Base-by-base conservation (phyloP, 2,329 filamentous ascomycete species). In the Sporothrix inflata region DNA sequence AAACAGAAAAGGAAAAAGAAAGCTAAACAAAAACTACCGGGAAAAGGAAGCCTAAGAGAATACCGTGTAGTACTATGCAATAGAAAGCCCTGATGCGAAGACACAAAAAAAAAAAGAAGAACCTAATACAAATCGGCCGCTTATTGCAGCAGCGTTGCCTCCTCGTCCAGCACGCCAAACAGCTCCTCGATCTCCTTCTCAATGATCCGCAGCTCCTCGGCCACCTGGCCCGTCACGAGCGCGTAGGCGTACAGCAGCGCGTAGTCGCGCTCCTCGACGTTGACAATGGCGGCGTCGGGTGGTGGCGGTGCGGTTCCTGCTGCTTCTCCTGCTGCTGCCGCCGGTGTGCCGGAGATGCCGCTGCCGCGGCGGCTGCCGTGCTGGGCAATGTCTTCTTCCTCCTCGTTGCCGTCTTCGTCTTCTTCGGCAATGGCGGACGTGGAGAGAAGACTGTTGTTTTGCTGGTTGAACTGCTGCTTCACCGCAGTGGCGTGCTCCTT, bases 241-340 rank as follows among this genome's bases (percentile, higher is more conserved):
- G 88, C 93, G 82, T 97, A 99, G 21, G 95, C 94, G 82, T 98
- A 99, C 57, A 98, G 82, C 76, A 98, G 83, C 75, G 95, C 94
- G 80, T 96, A 98, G 79, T 99, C 96, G 74, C 89, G 88, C 79
- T 94, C 92, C 75, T 89, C 90, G 1, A 90, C 85, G 19, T 80
- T 77, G 16, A 84, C 79, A 11, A 72, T 34, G 4, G 60, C 27
- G 12, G 63, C 11, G 19, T 21, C 49, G 24, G 47, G 21, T 9
- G 61, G 42, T n/a, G 6, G 66, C 4, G 65, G 65, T 6, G 27
- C 30, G 12, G 63, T 24, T 21, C 6, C 14, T 6, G 42, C n/a
- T 16, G 30, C 24, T 8, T 7, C 11, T 51, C 42, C 53, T 49
- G 65, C 27, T 27, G 42, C 65, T 12, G 63, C 34, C 14, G 53